Evolutionary conservation across 306 rosid genomes (phyloP), one percentile per base, ranked within the genome.

Genomic region (Rubus idaeus): DNA sequence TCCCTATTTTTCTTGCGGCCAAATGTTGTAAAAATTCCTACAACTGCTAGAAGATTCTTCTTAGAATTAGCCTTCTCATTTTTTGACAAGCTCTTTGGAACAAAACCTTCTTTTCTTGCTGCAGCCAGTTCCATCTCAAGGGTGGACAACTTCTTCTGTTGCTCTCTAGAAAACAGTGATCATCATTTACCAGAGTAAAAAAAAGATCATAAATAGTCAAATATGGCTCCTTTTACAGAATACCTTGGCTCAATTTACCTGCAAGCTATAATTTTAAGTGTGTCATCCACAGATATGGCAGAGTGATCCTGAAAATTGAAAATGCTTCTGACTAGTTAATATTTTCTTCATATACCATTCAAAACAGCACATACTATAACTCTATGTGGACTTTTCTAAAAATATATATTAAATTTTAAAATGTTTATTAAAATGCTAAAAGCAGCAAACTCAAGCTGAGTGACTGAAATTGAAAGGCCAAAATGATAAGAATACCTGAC

Each of bases 241-340:
- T 30, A 30, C 57, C 6, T 66, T 40, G 70, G 53, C 55, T 64
- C 70, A 80, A 64, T 75, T 70, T 83, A 91, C 96, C 93, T 89
- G 91, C 93, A 91, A 74, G 63, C 47, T 81, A 87, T 83, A 78
- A 87, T 71, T 83, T 87, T 88, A 30, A 89, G 83, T 10, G 93
- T 87, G 73, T 86, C 90, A 40, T 87, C 91, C 64, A 91, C 90
- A 23, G 96, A 87, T 70, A 89, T 47, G 45, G 90, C 88, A 60
- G 91, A 83, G 1, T 81, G 88, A 74, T 87, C 93, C 96, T 91
- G 96, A 84, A 86, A 87, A 79, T 65, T 87, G 90, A 86, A 79
- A 87, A 73, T 71, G 74, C 68, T 71, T 77, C 80, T 63, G 57
- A 80, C 73, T 79, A 75, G 66, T 30, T 30, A 30, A 30, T 30